phyloP scores from a whole-genome alignment of 139 green algal species.

The Pycnococcus provasolii region DNA sequence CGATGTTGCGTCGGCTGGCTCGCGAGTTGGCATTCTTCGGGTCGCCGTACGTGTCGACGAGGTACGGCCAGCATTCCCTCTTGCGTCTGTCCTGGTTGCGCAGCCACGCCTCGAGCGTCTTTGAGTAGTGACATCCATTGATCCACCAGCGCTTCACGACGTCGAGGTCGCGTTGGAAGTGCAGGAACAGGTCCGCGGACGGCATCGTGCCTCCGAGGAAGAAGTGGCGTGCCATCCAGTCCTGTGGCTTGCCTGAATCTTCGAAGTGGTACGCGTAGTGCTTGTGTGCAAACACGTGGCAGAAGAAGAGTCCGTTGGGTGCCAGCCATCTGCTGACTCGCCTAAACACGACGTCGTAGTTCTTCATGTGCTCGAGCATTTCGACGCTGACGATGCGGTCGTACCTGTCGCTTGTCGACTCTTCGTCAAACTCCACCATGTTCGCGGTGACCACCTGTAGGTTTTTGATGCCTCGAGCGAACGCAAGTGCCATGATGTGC shows the following conservation, averaged over 20 bases:
- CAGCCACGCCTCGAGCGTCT: slow-evolving; percentile 76
- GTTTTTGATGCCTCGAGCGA: slow-evolving; percentile 63
- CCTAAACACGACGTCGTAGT: slow-evolving; percentile 59
- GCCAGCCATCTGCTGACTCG: slow-evolving; percentile 64
- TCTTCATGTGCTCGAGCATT: slow-evolving; percentile 95
- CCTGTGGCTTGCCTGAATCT: slow-evolving; percentile 37
- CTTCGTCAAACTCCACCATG: slow-evolving; percentile 52
- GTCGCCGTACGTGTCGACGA: slow-evolving; percentile 53
- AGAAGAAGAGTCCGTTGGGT: slow-evolving; percentile 67
- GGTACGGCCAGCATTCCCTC: slow-evolving; percentile 21
- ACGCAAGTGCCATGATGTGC: slow-evolving; percentile 53
- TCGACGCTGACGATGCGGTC: slow-evolving; percentile 89
- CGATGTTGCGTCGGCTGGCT: not conserved
- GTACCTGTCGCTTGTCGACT: slow-evolving; percentile 33
- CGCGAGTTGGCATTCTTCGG: slow-evolving; percentile 42
- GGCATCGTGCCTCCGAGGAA: slow-evolving; percentile 93
- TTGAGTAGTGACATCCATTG: slow-evolving; percentile 78
- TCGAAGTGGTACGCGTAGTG: slow-evolving; percentile 79
- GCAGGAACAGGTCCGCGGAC: slow-evolving; percentile 65
- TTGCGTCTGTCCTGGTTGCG: slow-evolving; percentile 34
- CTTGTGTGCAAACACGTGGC: slow-evolving; percentile 86
- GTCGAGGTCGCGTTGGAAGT: slow-evolving; percentile 73
- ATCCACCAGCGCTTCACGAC: slow-evolving; percentile 63
- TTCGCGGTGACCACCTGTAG: slow-evolving; percentile 69
- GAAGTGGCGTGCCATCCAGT: slow-evolving; percentile 94